phyloP scores from a whole-genome alignment of 208 protist species.

The Leishmania guyanensis region DNA sequence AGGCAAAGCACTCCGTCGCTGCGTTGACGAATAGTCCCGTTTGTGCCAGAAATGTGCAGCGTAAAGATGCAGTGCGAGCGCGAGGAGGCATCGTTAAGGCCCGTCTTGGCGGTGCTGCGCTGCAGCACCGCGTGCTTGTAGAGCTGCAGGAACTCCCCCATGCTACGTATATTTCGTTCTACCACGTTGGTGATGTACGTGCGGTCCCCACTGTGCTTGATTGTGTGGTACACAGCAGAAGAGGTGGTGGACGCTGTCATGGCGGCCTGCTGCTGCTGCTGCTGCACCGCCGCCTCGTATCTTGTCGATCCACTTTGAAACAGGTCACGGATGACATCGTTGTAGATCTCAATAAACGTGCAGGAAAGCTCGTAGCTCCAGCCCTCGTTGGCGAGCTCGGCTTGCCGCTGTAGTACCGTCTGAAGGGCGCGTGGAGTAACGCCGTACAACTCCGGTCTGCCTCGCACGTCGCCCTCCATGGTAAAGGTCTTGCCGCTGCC shows the following conservation, averaged over 20 bases:
- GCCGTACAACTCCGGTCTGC: constrained; percentile 45
- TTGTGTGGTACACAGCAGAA: constrained; percentile 58
- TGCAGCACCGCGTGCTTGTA: constrained; percentile 68
- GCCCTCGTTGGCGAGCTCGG: constrained; percentile 64
- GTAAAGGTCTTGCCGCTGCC: constrained; percentile 93
- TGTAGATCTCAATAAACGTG: constrained; percentile 93
- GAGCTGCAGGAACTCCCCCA: constrained; percentile 67
- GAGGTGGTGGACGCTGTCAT: constrained; percentile 2
- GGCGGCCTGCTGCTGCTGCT: constrained; percentile 9
- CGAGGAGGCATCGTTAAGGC: constrained; percentile 90
- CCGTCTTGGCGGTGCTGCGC: constrained; percentile 79
- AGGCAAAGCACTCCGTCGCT: constrained; percentile 86
- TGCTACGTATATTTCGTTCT: constrained; percentile 41
- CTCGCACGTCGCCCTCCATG: constrained; percentile 76
- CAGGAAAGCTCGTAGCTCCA: constrained; percentile 81
- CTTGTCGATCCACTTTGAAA: constrained; percentile 55
- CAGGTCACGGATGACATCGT: constrained; percentile 89
- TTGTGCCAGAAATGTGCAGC: constrained; percentile 69
- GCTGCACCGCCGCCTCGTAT: constrained; percentile 49
- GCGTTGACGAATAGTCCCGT: constrained; percentile 65
- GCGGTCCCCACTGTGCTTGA: constrained; percentile 61
- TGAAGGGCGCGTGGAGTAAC: constrained; percentile 85
- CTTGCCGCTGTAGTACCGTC: constrained; percentile 71
- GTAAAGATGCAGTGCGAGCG: constrained; percentile 93
- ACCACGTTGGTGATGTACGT: constrained; percentile 74